Conservation (phyloP, 176 grass and related monocot genomes). For the Metroxylon sagu region DNA sequence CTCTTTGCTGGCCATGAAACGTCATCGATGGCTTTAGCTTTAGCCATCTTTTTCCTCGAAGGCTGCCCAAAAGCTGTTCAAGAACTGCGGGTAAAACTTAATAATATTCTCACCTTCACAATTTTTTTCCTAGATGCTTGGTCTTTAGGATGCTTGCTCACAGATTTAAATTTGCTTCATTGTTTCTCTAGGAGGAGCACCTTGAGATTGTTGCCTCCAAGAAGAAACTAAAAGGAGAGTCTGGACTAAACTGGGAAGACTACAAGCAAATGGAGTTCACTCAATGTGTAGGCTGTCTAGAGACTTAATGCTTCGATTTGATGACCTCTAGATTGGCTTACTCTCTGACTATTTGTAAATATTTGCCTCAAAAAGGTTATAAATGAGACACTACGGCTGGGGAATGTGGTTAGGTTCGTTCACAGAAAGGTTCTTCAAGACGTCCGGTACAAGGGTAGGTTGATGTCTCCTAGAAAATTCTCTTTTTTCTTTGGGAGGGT, state of each 20-base stretch:
- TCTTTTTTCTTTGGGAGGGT: no score
- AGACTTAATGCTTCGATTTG: neutral
- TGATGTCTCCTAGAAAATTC: no score
- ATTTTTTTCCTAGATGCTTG: no score
- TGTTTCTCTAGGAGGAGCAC: constrained; percentile 78
- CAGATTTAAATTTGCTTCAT: neutral
- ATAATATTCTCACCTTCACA: neutral
- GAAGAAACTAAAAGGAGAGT: constrained; percentile 41
- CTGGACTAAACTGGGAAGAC: constrained; percentile 82
- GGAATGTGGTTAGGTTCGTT: constrained; percentile 90
- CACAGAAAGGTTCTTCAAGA: constrained; percentile 79
- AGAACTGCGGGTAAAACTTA: constrained; percentile 45
- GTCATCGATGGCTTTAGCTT: constrained; percentile 73
- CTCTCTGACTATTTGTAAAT: constrained; percentile 1
- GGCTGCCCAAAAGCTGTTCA: constrained; percentile 54
- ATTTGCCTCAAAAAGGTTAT: constrained; percentile 52
- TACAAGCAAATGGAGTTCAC: constrained; percentile 99
- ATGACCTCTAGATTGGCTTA: neutral
- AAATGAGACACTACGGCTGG: constrained; percentile 84
- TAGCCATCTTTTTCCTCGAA: constrained; percentile 88
- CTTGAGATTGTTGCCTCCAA: constrained; percentile 43
- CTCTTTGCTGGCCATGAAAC: constrained; percentile 93
- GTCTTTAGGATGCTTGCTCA: no score
- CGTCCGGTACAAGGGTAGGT: constrained; percentile 82
- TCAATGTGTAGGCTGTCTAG: constrained; percentile 54